Base-by-base conservation (phyloP, 306 rosid genomes). In the Sophora flavescens region DNA sequence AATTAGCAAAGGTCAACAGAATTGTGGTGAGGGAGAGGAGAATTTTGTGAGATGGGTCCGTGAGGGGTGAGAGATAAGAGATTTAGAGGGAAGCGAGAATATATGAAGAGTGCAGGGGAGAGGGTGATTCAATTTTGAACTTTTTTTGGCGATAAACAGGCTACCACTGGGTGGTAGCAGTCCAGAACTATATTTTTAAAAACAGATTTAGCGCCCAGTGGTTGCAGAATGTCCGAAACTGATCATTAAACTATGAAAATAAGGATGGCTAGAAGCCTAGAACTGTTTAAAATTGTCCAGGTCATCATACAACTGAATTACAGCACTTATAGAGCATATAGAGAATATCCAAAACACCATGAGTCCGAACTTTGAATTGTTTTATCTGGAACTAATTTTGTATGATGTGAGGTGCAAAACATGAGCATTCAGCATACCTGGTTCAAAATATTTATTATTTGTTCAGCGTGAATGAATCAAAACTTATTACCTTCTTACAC, bases 401-500 rank as follows among this genome's bases (percentile, higher is more conserved):
- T 18, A 36, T 13, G 15, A 75, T 39, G 35, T 77, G 16, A 8
- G 51, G 26, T 16, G 26, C 45, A 51, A 81, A 39, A 54, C 18
- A 30, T 35, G 8, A 65, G 42, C 76, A 68, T 57, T 33, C 68
- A 22, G 39, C 73, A 61, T 74, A 16, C 75, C 39, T 11, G 3
- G 18, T 38, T 68, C 28, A 50, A 69, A 62, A 59, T 68, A 72
- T 68, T 35, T 8, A 50, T 41, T 65, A 26, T 15, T 13, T 48
- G 66, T 62, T 69, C 30, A 28, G 10, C 53, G 32, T 17, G 33
- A 80, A 48, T 41, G 51, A 65, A 65, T 38, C 39, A 51, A 66
- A 57, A 39, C 70, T 57, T 77, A 11, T 44, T 44, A 90, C 97
- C 96, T 95, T 89, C 97, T 86, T 59, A 89, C 64, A n/a, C 89